Evolutionary conservation across 2,329 filamentous ascomycete species (phyloP).

Genomic region (Talaromyces atroroseus): DNA sequence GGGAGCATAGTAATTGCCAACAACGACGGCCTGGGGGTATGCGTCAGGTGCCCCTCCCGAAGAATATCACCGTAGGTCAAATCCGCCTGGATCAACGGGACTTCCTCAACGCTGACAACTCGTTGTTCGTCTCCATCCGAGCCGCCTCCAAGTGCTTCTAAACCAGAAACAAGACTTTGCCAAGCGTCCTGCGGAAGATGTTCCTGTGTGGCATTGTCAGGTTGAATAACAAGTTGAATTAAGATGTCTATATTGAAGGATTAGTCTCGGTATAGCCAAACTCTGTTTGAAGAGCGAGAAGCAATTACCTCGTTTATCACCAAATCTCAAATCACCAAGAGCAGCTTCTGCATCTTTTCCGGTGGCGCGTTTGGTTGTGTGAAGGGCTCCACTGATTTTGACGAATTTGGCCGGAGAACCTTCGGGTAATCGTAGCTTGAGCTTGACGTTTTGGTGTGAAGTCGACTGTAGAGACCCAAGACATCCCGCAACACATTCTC

Average conservation of each 20-base stretch:
- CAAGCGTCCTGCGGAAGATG: slow-evolving; percentile 87
- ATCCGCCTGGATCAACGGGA: slow-evolving; percentile 91
- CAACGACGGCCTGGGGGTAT: slow-evolving; percentile 82
- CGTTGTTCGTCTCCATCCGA: slow-evolving; percentile 82
- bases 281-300: too few relatives aligned
- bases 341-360: slow-evolving; percentile 90
- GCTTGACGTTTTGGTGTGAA: slow-evolving; percentile 97
- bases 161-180: slow-evolving; percentile 92
- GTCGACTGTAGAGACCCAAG: slow-evolving; percentile 85
- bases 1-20: slow-evolving; percentile 92
- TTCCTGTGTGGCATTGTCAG: slow-evolving; percentile 77
- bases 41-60: slow-evolving; percentile 76
- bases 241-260: slow-evolving; percentile 63
- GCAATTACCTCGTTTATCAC: slow-evolving; percentile 67
- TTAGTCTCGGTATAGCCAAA: background rate
- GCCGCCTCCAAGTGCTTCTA: slow-evolving; percentile 86
- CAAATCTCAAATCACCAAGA: slow-evolving; percentile 86
- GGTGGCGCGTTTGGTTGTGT: slow-evolving; percentile 93
- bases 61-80: slow-evolving; percentile 90
- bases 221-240: slow-evolving; percentile 86
- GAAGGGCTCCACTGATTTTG: slow-evolving; percentile 93
- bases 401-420: slow-evolving; percentile 97
- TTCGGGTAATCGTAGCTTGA: slow-evolving; percentile 89
- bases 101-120: slow-evolving; percentile 80
- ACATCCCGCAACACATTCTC: slow-evolving; percentile 91